Evolutionary conservation across 2,329 filamentous ascomycete species (phyloP).

Genomic region (Cladosporium phlei): DNA sequence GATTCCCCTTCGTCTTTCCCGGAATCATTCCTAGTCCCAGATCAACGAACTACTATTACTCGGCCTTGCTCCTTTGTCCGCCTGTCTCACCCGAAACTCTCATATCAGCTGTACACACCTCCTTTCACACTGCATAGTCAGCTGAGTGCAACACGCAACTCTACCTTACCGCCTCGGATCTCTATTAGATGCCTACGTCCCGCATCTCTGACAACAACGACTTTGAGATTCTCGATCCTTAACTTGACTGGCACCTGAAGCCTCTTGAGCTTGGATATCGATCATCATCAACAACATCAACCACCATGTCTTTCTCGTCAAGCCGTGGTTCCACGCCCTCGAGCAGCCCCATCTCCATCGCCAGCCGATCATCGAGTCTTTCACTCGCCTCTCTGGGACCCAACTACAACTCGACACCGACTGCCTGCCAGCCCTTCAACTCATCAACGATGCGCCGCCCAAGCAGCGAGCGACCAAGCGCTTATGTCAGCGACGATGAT

Average conservation of each 20-base stretch:
- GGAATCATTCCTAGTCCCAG: background rate
- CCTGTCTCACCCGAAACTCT: slow-evolving; percentile 13
- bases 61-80: slow-evolving; percentile 9
- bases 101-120: slow-evolving; percentile 13
- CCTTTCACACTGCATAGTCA: slow-evolving; percentile 15
- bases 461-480: slow-evolving; percentile 21
- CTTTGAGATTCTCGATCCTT: slow-evolving; percentile 6
- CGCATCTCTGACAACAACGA: background rate
- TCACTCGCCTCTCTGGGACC: slow-evolving; percentile 14
- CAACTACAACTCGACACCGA: slow-evolving; percentile 16
- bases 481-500: slow-evolving; percentile 36
- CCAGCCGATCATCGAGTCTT: slow-evolving; percentile 17
- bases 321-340: slow-evolving; percentile 12
- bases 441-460: slow-evolving; percentile 3
- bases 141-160: slow-evolving; percentile 12
- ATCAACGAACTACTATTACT: too few relatives aligned
- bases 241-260: background rate
- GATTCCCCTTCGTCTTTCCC: slow-evolving; percentile 6
- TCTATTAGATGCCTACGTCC: slow-evolving; percentile 10
- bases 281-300: background rate
- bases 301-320: slow-evolving; percentile 10
- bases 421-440: slow-evolving; percentile 16
- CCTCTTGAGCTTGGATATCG: background rate
- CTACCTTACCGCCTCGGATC: slow-evolving; percentile 6
- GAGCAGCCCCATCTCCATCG: slow-evolving; percentile 11